Evolutionary conservation across 129 eudicot species (phyloP).

Genomic region (Cynara cardunculus): DNA sequence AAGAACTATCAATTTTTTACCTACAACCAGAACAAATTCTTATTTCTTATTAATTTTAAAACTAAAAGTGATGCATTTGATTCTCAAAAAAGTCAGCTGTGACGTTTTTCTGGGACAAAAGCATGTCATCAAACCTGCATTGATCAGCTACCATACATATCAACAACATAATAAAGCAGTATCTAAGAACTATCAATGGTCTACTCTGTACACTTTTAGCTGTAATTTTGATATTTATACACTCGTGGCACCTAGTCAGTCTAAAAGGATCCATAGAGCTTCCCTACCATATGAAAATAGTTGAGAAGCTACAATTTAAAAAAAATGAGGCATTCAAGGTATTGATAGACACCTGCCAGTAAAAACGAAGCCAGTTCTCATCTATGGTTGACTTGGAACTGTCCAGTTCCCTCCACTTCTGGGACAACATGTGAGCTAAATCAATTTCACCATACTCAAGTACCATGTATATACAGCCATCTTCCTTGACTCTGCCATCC

Average conservation of each 20-base stretch:
- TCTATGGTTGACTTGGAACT: slow-evolving; percentile 55
- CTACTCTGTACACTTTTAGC: neutral
- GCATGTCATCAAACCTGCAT: neutral
- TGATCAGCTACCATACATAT: neutral
- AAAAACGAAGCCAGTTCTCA: slow-evolving; percentile 96
- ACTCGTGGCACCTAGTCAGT: neutral
- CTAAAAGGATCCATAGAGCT: neutral
- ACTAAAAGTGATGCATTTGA: neutral
- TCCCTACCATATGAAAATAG: neutral
- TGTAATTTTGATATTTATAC: neutral
- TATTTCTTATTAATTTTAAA: neutral
- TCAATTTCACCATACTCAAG: slow-evolving; percentile 98
- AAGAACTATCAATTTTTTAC: neutral
- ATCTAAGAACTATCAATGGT: neutral
- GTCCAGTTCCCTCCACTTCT: slow-evolving; percentile 85
- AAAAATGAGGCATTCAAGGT: slow-evolving; percentile 7
- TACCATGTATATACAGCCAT: slow-evolving; percentile 86
- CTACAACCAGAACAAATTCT: neutral
- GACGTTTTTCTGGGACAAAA: neutral
- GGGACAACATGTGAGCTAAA: slow-evolving; percentile 96
- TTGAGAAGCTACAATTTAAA: neutral
- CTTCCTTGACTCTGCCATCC: slow-evolving; percentile 76
- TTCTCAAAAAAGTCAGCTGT: no score
- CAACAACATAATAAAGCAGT: neutral
- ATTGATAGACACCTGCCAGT: slow-evolving; percentile 70